Conservation (phyloP, 805 yeast species). For the Candida chauliodis region DNA sequence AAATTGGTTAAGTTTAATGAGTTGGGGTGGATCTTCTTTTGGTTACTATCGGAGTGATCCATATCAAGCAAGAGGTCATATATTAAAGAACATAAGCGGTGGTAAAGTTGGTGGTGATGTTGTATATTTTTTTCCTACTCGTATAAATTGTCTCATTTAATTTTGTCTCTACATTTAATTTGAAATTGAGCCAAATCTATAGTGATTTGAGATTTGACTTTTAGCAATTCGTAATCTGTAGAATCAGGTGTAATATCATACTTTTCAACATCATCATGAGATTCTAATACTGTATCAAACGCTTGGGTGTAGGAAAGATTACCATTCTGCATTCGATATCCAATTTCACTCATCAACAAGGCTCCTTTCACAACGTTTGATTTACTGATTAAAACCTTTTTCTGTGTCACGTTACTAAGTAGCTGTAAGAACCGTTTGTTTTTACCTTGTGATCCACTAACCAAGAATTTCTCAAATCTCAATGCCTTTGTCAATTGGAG, state of each 20-base stretch:
- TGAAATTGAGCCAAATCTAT: background rate
- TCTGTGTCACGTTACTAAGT: background rate
- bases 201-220: background rate
- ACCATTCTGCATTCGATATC: background rate
- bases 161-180: background rate
- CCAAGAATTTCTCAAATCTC: constrained; percentile 22
- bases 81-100: background rate
- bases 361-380: constrained; percentile 14
- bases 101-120: too few species aligned
- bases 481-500: constrained; percentile 30
- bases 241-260: background rate
- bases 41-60: background rate
- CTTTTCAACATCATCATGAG: background rate
- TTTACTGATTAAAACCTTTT: background rate
- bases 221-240: background rate
- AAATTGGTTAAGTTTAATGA: constrained; percentile 5
- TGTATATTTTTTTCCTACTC: background rate
- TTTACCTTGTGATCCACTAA: constrained; percentile 54
- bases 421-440: constrained; percentile 37
- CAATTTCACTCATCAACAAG: constrained; percentile 10
- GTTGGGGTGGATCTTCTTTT: background rate
- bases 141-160: too few species aligned
- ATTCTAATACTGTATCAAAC: background rate
- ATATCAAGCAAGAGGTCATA: background rate
- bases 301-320: background rate